Conservation (phyloP, 2,329 filamentous ascomycete species). For the Penicillium sp. region DNA sequence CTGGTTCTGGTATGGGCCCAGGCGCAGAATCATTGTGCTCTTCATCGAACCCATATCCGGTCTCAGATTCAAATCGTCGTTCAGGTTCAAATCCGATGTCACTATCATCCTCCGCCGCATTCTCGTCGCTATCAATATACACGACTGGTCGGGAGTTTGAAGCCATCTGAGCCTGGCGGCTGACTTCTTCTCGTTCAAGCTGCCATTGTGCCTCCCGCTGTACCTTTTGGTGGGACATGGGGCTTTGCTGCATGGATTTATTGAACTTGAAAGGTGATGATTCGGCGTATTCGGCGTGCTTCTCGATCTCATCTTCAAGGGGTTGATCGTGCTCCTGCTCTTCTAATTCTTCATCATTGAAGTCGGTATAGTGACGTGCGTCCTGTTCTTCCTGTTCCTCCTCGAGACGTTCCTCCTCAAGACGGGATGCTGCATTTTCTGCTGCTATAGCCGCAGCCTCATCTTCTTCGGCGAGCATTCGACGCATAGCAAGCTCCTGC, state of each 20-base stretch:
- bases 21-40: conserved; percentile 14
- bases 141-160: conserved; percentile 44
- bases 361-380: background rate
- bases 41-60: conserved; percentile 7
- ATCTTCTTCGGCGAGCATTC: conserved; percentile 20
- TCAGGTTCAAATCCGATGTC: conserved; percentile 1
- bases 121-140: conserved; percentile 45
- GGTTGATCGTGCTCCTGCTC: conserved; percentile 5
- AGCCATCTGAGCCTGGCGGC: conserved; percentile 45
- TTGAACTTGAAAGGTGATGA: background rate
- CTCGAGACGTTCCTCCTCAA: conserved; percentile 1
- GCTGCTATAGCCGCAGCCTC: conserved; percentile 6
- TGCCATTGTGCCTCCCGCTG: conserved; percentile 46
- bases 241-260: background rate
- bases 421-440: conserved; percentile 3
- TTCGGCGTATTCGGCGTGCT: background rate
- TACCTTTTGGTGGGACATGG: background rate
- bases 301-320: conserved; percentile 6
- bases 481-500: conserved; percentile 44
- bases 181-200: conserved; percentile 46
- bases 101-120: conserved; percentile 15
- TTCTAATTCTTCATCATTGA: conserved; percentile 9
- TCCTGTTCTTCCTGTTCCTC: background rate
- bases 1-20: background rate
- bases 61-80: conserved; percentile 6